Base-by-base conservation (phyloP, 208 protist genomes). In the Endotrypanum monterogeii region DNA sequence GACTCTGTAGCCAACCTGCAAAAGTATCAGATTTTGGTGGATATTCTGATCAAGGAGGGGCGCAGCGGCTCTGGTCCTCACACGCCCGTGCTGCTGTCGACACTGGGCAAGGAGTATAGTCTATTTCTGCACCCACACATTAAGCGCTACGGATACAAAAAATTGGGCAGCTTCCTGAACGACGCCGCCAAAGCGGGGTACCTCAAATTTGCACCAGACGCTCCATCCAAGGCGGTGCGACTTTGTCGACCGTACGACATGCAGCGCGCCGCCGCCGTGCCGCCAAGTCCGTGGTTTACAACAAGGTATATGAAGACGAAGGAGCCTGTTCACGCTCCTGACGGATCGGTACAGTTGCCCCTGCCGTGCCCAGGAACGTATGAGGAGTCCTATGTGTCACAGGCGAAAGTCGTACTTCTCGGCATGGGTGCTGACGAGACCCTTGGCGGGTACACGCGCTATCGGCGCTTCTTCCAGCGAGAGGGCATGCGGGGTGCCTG, bases 361-460 rank as follows among this genome's bases (percentile, higher is more conserved):
- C 62, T 70, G 52, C 90, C 83, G n/a, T 73, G 70, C 12, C 66
- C 74, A 0, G 83, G 74, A 18, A 85, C 73, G n/a, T 87, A 71
- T 48, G 50, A 71, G 11, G 30, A 50, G 4, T 30, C 85, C 71
- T 93, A 93, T 81, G 75, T 69, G 7, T 90, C 84, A 1, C 58
- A 73, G 9, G 90, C 95, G 2, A 89, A 90, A 54, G 95, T 98
- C 46, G 76, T 99, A 60, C 86, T 99, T 57, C 82, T 98, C 14
- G 97, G 98, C 25, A 97, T 98, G 81, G 98, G 98, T 1, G 97
- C 98, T 3, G 98, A 99, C 76, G 98, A 99, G 84, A 98, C 96
- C 35, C 89, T 99, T 2, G 98, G 95, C 25, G 98, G 98, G 2
- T 99, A 99, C 84, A 93, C 89, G 5, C 89, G 98, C 50, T 97